phyloP scores from a whole-genome alignment of 2,329 filamentous ascomycete genomes.

The Penicillium thymicola region DNA sequence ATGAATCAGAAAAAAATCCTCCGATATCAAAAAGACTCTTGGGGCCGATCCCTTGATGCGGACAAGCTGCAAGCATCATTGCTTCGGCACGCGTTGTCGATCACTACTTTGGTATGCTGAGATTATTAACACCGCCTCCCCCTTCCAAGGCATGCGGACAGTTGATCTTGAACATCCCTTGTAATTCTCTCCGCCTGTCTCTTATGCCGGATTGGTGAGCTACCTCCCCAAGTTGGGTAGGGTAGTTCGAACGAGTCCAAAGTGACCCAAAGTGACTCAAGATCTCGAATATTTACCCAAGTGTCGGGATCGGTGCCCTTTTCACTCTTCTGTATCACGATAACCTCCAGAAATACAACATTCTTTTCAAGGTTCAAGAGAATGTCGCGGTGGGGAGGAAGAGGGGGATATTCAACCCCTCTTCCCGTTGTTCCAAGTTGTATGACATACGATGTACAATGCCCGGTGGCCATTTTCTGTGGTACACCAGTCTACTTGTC shows the following conservation, averaged over 20 bases:
- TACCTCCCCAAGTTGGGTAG: background rate
- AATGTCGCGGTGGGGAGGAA: constrained; percentile 4
- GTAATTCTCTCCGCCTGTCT: background rate
- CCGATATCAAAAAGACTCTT: background rate
- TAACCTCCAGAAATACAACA: background rate
- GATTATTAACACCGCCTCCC: constrained; percentile 25
- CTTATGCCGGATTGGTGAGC: background rate
- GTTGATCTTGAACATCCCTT: constrained; percentile 8
- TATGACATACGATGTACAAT: background rate
- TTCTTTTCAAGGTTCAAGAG: background rate
- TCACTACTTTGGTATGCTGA: constrained; percentile 18
- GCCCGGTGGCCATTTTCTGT: background rate
- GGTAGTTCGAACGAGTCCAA: background rate
- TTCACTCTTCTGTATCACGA: background rate
- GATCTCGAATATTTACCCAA: background rate
- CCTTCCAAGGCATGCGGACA: constrained; percentile 10
- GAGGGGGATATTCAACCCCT: background rate
- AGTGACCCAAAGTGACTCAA: background rate
- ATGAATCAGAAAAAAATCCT: background rate
- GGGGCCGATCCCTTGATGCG: constrained; percentile 13
- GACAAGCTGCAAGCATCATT: constrained; percentile 10
- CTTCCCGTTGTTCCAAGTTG: background rate
- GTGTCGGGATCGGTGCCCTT: background rate
- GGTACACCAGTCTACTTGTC: background rate
- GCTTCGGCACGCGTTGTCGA: constrained; percentile 21